Evolutionary conservation across 768 basidiomycete genomes (phyloP), one percentile per base, ranked within the genome.

Genomic region (Candolleomyces eurysporus): DNA sequence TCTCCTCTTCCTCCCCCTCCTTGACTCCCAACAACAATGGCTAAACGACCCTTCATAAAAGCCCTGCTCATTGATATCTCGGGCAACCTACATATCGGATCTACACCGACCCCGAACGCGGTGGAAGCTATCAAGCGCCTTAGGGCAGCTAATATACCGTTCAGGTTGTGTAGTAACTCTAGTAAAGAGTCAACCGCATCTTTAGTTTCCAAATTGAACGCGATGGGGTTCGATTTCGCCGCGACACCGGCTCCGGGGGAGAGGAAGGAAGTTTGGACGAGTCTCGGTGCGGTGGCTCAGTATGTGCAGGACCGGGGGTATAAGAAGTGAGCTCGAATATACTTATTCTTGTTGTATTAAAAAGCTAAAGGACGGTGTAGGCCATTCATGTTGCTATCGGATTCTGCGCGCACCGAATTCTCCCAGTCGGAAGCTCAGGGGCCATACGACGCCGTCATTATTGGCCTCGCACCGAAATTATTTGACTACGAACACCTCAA

Each of bases 21-120:
- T 36, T 11, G 36, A 36, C 11, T 36, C 36, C 11, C 36, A 36
- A 11, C 36, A 36, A 36, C 36, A 36, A 56, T 56, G 52, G 2
- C 60, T 22, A 31, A 53, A 19, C 74, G 79, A 50, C 82, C 81
- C 3, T 60, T 61, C 19, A 78, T 88, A 48, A 72, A 73, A 10
- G 86, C 79, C 0, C 63, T 89, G 0, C 80, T 90, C 19, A 79
- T 90, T 56, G 88, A 90, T 65, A 79, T 90, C 40, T 88, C 86
- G 4, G 88, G 89, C 0, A 91, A 85, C 1, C 71, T 91, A 5
- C 82, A 88, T 52, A 70, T 87, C 43, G 87, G 83, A 48, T 67
- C 76, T 1, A 71, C 70, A 0, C 76, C 88, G 0, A 87, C 80
- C 0, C 76, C 78, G 0, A 68, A 75, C 8, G 86, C 89, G 0